Conservation (phyloP, 106 monocot species). For the Dendrobium officinale region DNA sequence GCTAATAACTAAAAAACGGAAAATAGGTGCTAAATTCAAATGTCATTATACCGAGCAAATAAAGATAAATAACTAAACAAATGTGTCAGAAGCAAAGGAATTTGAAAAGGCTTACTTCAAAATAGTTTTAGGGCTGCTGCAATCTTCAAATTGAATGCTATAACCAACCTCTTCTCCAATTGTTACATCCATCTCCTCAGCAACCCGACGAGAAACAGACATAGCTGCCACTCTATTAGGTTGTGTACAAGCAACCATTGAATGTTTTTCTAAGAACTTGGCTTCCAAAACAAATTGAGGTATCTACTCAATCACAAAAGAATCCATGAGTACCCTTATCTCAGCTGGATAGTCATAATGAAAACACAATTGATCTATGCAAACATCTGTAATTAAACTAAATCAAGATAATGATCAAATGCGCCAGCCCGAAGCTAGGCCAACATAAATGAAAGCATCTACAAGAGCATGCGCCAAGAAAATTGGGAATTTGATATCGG, state of each 20-base stretch:
- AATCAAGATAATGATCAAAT: neutral
- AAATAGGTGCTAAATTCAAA: neutral
- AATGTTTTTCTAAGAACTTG: constrained; percentile 35
- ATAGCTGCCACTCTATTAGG: constrained; percentile 73
- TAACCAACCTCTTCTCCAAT: constrained; percentile 86
- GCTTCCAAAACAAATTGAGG: constrained; percentile 73
- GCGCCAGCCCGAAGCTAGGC: neutral
- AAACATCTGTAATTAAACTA: neutral
- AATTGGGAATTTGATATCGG: no score
- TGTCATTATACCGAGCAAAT: neutral
- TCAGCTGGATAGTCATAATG: no score
- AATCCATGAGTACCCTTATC: neutral
- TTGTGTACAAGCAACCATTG: constrained; percentile 72
- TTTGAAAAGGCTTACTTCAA: constrained; percentile 42
- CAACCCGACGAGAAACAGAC: constrained; percentile 69
- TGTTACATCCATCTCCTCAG: constrained; percentile 77
- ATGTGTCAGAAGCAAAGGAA: neutral
- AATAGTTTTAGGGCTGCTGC: constrained; percentile 68
- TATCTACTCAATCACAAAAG: constrained; percentile 30
- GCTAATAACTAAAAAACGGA: neutral
- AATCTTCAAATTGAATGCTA: constrained; percentile 71
- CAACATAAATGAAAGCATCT: neutral
- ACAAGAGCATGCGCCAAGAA: neutral
- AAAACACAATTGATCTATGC: neutral
- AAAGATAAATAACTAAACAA: neutral